phyloP scores from a whole-genome alignment of 2,329 filamentous ascomycete species.

The Fusarium marasasianum region DNA sequence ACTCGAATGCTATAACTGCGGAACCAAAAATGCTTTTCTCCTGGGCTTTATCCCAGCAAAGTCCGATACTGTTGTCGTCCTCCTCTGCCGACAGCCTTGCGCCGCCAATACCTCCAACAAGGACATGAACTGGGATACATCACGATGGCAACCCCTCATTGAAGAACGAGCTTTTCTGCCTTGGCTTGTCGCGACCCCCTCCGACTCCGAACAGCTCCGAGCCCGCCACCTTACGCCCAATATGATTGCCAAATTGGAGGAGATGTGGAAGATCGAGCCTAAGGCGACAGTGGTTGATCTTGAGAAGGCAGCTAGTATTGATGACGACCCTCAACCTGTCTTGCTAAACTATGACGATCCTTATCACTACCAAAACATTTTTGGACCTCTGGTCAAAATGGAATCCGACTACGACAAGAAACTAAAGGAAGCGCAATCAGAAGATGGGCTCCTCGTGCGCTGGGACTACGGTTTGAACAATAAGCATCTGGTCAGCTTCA shows the following conservation, averaged over 20 bases:
- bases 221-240: conserved; percentile 92
- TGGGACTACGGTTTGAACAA: conserved; percentile 98
- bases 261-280: conserved; percentile 97
- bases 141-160: conserved; percentile 96
- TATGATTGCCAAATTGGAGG: conserved; percentile 95
- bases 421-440: conserved; percentile 96
- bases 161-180: conserved; percentile 94
- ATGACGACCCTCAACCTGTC: conserved; percentile 94
- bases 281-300: conserved; percentile 88
- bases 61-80: conserved; percentile 96
- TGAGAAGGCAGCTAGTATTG: conserved; percentile 89
- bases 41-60: conserved; percentile 98
- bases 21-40: conserved; percentile 98
- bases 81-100: conserved; percentile 95
- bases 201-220: conserved; percentile 94
- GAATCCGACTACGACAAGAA: conserved; percentile 99
- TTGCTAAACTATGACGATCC: conserved; percentile 95
- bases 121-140: conserved; percentile 99
- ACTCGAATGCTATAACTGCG: conserved; percentile 98
- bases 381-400: conserved; percentile 97
- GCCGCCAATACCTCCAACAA: conserved; percentile 95
- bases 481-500: conserved; percentile 95
- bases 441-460: conserved; percentile 91
- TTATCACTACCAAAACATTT: conserved; percentile 98
- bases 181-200: conserved; percentile 90